A percentile compares a stretch with the other conserved stretches of the same genome.
Conservation (phyloP, 768 basidiomycete species). For the Leccinellum rugosiceps region DNA sequence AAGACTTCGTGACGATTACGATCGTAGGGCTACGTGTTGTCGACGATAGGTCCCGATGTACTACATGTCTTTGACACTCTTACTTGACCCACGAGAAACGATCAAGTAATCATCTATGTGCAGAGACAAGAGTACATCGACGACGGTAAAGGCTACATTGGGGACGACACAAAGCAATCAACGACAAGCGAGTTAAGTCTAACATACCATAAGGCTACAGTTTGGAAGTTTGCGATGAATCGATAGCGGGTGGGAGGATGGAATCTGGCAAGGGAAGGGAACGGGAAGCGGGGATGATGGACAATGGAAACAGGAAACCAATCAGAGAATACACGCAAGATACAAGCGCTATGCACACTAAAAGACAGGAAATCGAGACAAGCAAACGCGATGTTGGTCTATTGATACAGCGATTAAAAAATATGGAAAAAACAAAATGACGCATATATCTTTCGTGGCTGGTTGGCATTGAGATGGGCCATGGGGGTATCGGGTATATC, state of each 20-base stretch:
- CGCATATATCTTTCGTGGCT: not conserved
- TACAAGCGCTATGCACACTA: not conserved
- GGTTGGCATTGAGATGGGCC: not conserved
- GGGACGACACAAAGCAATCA: not conserved
- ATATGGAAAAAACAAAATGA: not conserved
- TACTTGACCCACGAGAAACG: not conserved
- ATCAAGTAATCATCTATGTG: not conserved
- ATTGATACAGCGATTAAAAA: constrained; percentile 4
- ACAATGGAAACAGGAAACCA: not conserved
- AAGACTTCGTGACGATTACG: too few relatives aligned
- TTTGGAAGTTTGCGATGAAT: not conserved
- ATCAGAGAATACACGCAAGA: not conserved
- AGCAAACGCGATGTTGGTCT: not conserved
- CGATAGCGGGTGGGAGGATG: too few relatives aligned
- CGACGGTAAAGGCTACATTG: not conserved
- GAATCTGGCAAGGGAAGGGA: too few relatives aligned
- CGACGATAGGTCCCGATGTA: too few relatives aligned
- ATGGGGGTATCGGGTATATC: constrained; percentile 2
- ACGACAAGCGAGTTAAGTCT: not conserved
- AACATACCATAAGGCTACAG: not conserved
- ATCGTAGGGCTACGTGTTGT: too few relatives aligned
- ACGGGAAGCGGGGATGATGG: too few relatives aligned
- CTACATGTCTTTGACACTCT: too few relatives aligned
- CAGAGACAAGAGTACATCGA: not conserved
- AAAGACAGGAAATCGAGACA: not conserved